Base-by-base conservation (phyloP, 176 grass and related monocot genomes). In the Carex myosuroides region DNA sequence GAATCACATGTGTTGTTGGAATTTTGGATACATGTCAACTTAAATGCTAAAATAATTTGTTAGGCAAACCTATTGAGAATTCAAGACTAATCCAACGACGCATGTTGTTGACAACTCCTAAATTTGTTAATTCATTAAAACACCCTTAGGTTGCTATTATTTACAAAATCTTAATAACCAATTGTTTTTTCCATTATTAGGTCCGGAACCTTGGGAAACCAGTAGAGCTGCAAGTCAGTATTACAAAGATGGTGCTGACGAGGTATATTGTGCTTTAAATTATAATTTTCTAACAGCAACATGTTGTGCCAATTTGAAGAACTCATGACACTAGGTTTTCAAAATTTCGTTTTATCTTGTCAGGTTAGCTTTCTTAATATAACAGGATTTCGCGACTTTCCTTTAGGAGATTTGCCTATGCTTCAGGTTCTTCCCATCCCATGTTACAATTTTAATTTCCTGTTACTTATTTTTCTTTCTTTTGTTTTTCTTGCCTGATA, bases 361-460 rank as follows among this genome's bases (percentile, higher is more conserved):
- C 80, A 98, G 96, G 88, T 98, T 86, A 98, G 96, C 70, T 98
- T 98, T 88, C 90, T 98, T 86, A 98, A 95, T 89, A 95, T 98
- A 89, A 98, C 96, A 82, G 96, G 96, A 65, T 98, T 98, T 83
- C 93, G 96, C 35, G 96, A 94, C 89, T 98, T 98, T 69, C 93
- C 96, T 37, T 79, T 98, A 86, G 93, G 93, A 79, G 96, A 98
- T 92, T 88, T 98, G 65, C 96, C 93, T 78, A 98, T 98, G 96
- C 88, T 98, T 85, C 85, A 98, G 96, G 96, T 98, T 88, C 84
- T 88, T 24, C 22, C 22, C 22, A 24, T 86, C 78, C 21, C 55
- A 84, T 72, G 29, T 64, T 46, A 13, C 11, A 71, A 71, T 13
- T 83, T 60, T 52, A 75, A 17, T 46, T 10, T 70, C 17, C 61